Evolutionary conservation across 768 basidiomycete species (phyloP), one percentile per base, ranked within the genome.

Genomic region (Gymnopilus dilepis): DNA sequence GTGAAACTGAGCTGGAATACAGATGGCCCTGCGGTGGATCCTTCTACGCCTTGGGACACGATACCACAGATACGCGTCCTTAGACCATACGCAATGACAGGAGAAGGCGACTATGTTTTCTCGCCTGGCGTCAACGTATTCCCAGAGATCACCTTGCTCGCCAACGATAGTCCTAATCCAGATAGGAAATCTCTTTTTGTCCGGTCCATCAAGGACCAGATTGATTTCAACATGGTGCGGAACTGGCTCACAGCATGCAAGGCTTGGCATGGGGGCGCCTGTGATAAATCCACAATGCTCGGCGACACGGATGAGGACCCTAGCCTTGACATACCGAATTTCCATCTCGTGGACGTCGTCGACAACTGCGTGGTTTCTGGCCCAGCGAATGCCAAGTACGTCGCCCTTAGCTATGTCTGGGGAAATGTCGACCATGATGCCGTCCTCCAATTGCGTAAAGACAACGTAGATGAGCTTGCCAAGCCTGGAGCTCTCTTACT

Each of bases 351-450:
- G n/a, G 47, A 50, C 28, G 47, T 50, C 19, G 47, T 31, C 7
- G 28, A 50, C 17, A 50, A 50, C 30, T 50, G 57, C 33, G 17
- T 58, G 6, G 28, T 38, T 11, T 33, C 45, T 0, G 57, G 45
- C 33, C 57, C 57, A 13, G 12, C 15, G 7, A 15, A 30, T 1
- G 34, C 28, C 17, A 38, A 34, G 9, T 58, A 58, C 22, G 47
- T 58, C n/a, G 45, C 57, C 24, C 15, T 58, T 21, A 58, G 57
- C 45, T 58, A 58, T 34, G 57, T 58, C 34, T 58, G 57, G 57
- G 57, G 57, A 6, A 21, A 15, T 6, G 50, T 58, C 4, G 33
- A 58, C 22, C 47, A 26, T 2, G 15, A 13, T 4, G 30, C 38
- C 12, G 55, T 62, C 42, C 37, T 65, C 19, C 31, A 57, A 8